Percentiles rank a stretch among this genome's conserved stretches.
Evolutionary conservation across 768 basidiomycete genomes (phyloP).

Genomic region (Leccinum truebloodii): DNA sequence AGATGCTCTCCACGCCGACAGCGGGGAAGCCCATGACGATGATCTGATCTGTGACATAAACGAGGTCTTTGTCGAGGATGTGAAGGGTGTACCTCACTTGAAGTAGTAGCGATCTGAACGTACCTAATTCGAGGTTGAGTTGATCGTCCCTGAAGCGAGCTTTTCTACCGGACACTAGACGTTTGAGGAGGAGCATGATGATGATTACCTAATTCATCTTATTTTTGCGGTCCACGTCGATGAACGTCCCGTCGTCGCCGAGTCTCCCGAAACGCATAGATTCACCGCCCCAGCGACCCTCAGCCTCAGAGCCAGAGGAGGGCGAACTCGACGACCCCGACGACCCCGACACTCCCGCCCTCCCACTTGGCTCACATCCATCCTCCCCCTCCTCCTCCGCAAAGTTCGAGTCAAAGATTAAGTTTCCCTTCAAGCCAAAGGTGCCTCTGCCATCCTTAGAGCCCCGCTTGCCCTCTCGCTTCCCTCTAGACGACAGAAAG

Average conservation of each 20-base stretch:
- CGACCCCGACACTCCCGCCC: slow-evolving; percentile 10
- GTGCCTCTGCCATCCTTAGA: background rate
- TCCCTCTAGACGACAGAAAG: slow-evolving; percentile 27
- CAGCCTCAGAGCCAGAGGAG: slow-evolving; percentile 72
- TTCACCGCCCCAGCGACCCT: slow-evolving; percentile 57
- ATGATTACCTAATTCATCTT: slow-evolving; percentile 17
- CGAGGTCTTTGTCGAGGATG: slow-evolving; percentile 45
- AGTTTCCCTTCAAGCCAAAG: slow-evolving; percentile 75
- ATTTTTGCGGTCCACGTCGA: slow-evolving; percentile 4
- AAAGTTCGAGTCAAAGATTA: slow-evolving; percentile 50
- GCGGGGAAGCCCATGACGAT: slow-evolving; percentile 89
- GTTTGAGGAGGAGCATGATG: slow-evolving; percentile 65
- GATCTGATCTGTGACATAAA: slow-evolving; percentile 71
- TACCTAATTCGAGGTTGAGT: slow-evolving; percentile 71
- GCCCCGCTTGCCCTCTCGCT: slow-evolving; percentile 36
- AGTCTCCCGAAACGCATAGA: slow-evolving; percentile 53
- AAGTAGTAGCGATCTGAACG: slow-evolving; percentile 20
- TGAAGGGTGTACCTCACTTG: slow-evolving; percentile 1
- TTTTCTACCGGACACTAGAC: slow-evolving; percentile 81
- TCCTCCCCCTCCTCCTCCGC: slow-evolving; percentile 35
- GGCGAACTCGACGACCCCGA: slow-evolving; percentile 73
- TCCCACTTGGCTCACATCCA: slow-evolving; percentile 19
- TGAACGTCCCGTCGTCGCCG: slow-evolving; percentile 21
- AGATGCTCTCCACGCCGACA: slow-evolving; percentile 71
- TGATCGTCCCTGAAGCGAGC: slow-evolving; percentile 70